phyloP scores from a whole-genome alignment of 345 rosid species.

The Linum usitatissimum region DNA sequence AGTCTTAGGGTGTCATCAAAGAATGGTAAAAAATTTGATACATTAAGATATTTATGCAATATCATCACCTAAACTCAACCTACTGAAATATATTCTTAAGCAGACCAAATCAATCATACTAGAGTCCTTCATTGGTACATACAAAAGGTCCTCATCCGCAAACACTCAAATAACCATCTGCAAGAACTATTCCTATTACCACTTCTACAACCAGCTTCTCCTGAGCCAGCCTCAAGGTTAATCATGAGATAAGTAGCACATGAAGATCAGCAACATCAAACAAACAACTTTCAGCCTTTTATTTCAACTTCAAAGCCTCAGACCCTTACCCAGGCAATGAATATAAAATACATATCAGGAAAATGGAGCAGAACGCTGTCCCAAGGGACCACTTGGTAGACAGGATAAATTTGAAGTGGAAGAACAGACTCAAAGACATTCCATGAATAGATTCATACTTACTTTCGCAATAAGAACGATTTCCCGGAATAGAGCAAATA shows the following conservation, averaged over 20 bases:
- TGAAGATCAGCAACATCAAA: neutral
- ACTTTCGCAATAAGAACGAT: constrained; percentile 58
- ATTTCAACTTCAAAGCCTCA: neutral
- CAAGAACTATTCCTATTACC: neutral
- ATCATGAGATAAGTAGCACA: neutral
- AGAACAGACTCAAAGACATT: neutral
- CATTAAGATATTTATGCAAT: no score
- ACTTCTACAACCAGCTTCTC: neutral
- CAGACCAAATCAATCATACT: no score
- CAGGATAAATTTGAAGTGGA: neutral
- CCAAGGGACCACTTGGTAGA: neutral
- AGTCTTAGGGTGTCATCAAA: no score
- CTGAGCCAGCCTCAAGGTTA: neutral
- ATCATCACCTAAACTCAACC: no score
- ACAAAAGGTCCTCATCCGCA: no score
- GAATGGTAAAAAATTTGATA: no score
- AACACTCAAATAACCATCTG: neutral
- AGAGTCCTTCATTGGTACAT: no score
- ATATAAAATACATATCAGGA: neutral
- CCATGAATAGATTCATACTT: constrained; percentile 3
- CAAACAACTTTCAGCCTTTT: neutral
- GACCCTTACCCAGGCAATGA: neutral
- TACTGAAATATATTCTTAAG: no score
- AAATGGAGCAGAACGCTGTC: neutral
- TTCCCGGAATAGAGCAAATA: constrained; percentile 50